These are phyloP conservation scores for Rugosomyces carneus DNA, from an alignment of 1,284 basidiomycete species.

Conservation along the genomic window DNA sequence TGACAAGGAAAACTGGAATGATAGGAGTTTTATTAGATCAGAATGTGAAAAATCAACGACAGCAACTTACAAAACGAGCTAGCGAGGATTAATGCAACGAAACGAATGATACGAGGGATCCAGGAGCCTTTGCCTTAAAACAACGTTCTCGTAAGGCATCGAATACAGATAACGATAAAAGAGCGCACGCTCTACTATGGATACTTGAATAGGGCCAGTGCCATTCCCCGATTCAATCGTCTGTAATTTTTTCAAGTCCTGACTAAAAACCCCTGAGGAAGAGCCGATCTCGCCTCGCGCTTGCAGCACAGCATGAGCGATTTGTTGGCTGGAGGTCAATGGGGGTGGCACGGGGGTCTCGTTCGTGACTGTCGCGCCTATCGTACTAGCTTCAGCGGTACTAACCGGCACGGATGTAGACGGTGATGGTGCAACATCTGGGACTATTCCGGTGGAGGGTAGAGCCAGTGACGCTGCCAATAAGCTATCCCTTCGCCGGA, in stretches of 20 bases:
- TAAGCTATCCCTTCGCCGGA: constrained; percentile 59
- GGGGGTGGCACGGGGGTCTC: constrained; percentile 16
- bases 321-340: constrained; percentile 31
- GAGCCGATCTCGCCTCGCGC: constrained; percentile 23
- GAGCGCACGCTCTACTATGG: constrained; percentile 70
- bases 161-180: neutral
- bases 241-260: constrained; percentile 36
- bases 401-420: neutral
- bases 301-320: constrained; percentile 54
- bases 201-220: constrained; percentile 67
- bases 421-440: constrained; percentile 1
- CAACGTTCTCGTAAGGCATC: constrained; percentile 9
- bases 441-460: constrained; percentile 15
- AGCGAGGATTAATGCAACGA: constrained; percentile 45
- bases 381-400: constrained; percentile 18
- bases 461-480: constrained; percentile 36
- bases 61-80: constrained; percentile 49
- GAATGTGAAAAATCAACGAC: constrained; percentile 1
- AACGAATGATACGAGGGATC: constrained; percentile 57
- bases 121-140: constrained; percentile 58
- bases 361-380: constrained; percentile 7
- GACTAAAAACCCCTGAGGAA: constrained; percentile 18
- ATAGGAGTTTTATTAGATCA: constrained; percentile 2
- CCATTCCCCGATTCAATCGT: constrained; percentile 39
- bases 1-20: constrained; percentile 65